These are phyloP conservation scores for Cyphellophora attinorum DNA, from an alignment of 2,329 filamentous ascomycete genomes.

Conservation along the genomic window DNA sequence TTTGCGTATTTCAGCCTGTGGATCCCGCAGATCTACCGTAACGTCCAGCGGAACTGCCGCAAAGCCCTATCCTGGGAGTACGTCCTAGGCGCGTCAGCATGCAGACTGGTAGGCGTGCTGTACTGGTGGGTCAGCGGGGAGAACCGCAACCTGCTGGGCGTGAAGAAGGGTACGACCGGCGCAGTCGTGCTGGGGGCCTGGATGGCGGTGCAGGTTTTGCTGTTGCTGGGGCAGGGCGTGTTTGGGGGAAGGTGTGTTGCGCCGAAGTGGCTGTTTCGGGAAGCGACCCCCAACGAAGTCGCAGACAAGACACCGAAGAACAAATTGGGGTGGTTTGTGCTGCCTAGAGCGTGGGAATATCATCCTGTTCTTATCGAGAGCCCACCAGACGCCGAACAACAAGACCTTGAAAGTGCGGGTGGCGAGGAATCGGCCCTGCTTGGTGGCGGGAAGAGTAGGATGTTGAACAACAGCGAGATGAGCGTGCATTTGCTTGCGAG, in stretches of 20 bases:
- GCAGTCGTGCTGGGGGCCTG: slow-evolving; percentile 61
- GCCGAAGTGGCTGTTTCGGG: too few relatives aligned
- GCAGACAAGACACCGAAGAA: too few relatives aligned
- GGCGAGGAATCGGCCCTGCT: neutral
- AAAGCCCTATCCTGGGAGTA: slow-evolving; percentile 88
- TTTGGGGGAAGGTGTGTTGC: slow-evolving; percentile 87
- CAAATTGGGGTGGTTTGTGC: too few relatives aligned
- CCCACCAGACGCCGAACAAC: too few relatives aligned
- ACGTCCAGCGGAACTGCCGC: slow-evolving; percentile 81
- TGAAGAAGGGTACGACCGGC: slow-evolving; percentile 55
- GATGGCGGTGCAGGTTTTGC: slow-evolving; percentile 77
- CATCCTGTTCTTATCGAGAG: slow-evolving; percentile 69
- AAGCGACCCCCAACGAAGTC: too few relatives aligned
- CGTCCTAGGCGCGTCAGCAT: slow-evolving; percentile 68
- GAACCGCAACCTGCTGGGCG: slow-evolving; percentile 73
- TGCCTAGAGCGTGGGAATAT: slow-evolving; percentile 65
- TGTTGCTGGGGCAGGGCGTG: slow-evolving; percentile 72
- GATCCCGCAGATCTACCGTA: slow-evolving; percentile 85
- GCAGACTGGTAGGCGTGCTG: slow-evolving; percentile 68
- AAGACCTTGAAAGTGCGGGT: slow-evolving; percentile 65
- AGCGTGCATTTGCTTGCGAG: slow-evolving; percentile 63
- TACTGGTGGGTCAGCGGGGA: slow-evolving; percentile 80
- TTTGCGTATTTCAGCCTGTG: slow-evolving; percentile 82
- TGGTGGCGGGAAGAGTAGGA: neutral
- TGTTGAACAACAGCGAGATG: too few relatives aligned